Conservation (phyloP, 2,329 filamentous ascomycete species). For the Paecilomyces fulvus region DNA sequence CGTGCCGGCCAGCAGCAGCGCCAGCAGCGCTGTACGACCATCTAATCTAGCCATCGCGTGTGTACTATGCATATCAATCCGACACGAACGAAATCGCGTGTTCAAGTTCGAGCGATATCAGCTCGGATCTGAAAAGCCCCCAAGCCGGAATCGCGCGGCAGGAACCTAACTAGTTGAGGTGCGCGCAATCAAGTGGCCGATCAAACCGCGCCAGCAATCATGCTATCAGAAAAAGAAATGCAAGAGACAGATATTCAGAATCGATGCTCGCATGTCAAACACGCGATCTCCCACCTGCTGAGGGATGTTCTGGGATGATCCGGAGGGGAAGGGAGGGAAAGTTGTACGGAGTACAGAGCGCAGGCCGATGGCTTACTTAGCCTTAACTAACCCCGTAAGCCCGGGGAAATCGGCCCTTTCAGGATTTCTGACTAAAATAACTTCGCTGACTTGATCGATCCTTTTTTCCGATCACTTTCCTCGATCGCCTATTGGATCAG, state of each 20-base stretch:
- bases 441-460: no score
- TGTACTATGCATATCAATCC: not conserved
- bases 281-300: not conserved
- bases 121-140: not conserved
- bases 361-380: not conserved
- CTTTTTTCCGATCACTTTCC: not conserved
- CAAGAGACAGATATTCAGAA: not conserved
- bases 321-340: not conserved
- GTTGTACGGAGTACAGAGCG: not conserved
- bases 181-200: not conserved
- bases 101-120: not conserved
- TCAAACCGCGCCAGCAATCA: not conserved
- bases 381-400: not conserved
- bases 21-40: constrained; percentile 13
- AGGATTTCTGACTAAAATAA: not conserved
- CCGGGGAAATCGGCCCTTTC: not conserved
- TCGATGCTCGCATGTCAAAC: not conserved
- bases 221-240: not conserved
- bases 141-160: not conserved
- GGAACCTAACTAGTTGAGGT: not conserved
- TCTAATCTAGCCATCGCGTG: not conserved
- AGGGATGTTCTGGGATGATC: not conserved
- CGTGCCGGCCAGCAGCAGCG: constrained; percentile 19
- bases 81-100: not conserved
- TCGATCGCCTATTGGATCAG: not conserved